phyloP scores from a whole-genome alignment of 1,284 basidiomycete species.

The Erythrobasidium hasegawianum region DNA sequence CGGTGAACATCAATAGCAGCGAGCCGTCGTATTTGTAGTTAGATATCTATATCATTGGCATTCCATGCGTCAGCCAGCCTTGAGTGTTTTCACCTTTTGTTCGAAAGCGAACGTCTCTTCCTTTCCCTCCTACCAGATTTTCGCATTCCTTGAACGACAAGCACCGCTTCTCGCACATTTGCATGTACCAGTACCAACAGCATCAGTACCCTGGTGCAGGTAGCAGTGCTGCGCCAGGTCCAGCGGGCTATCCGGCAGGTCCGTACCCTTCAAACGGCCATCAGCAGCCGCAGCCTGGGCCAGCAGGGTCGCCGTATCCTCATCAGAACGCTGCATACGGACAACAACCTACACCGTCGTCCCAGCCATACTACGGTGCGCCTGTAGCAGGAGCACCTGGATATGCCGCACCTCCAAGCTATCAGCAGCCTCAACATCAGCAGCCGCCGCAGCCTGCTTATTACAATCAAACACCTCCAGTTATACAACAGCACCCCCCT shows the following conservation, averaged over 20 bases:
- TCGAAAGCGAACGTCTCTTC: not conserved
- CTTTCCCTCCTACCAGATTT: not conserved
- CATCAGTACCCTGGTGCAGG: slow-evolving; percentile 24
- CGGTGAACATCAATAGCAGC: too few species aligned
- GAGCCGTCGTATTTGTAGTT: too few species aligned
- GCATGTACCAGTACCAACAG: slow-evolving; percentile 4
- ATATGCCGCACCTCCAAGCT: not conserved
- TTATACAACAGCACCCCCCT: slow-evolving; percentile 11
- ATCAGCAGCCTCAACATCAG: slow-evolving; percentile 4
- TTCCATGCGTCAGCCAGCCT: too few species aligned
- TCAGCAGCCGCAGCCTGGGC: slow-evolving; percentile 13
- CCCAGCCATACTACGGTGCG: slow-evolving; percentile 8
- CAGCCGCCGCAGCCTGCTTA: slow-evolving; percentile 10
- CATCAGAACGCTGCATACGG: not conserved
- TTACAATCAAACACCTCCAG: not conserved
- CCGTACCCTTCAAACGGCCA: not conserved
- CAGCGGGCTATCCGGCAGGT: not conserved
- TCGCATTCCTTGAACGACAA: not conserved
- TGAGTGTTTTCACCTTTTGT: not conserved
- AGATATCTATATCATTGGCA: too few species aligned
- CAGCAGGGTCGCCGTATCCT: slow-evolving; percentile 5
- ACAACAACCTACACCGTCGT: slow-evolving; percentile 4
- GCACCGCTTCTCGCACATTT: not conserved
- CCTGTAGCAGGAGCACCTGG: not conserved
- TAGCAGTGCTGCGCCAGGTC: not conserved